Conservation (phyloP, 495 filamentous ascomycete species). For the Hypoxylon lenormandii region DNA sequence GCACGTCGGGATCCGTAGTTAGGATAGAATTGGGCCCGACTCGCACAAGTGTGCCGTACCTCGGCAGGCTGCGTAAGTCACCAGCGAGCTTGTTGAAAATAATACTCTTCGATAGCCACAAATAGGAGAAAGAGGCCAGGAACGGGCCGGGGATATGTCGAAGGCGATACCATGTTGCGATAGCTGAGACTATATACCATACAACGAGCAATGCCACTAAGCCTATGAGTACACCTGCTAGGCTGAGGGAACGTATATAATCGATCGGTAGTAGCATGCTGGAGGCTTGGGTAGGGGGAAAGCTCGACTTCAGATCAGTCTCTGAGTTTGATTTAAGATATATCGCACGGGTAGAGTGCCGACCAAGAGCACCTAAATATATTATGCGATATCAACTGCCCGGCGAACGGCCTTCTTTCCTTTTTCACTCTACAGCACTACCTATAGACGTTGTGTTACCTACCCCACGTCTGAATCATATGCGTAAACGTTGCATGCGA, state of each 20-base stretch:
- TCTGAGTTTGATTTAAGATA: no score
- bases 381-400: no score
- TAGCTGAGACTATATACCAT: slow-evolving; percentile 25
- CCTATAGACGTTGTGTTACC: no score
- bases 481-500: no score
- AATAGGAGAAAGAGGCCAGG: slow-evolving; percentile 39
- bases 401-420: no score
- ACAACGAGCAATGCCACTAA: slow-evolving; percentile 1
- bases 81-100: slow-evolving; percentile 1
- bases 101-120: slow-evolving; percentile 37
- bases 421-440: no score
- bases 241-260: neutral
- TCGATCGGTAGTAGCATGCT: slow-evolving; percentile 4
- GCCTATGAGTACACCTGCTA: neutral
- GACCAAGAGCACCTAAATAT: no score
- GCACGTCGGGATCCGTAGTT: slow-evolving; percentile 45
- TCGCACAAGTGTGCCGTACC: slow-evolving; percentile 34
- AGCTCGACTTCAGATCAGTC: no score
- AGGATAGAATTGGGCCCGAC: slow-evolving; percentile 49
- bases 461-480: no score
- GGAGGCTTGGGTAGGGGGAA: neutral
- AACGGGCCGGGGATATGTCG: slow-evolving; percentile 44
- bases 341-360: no score
- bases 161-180: slow-evolving; percentile 42
- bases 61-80: slow-evolving; percentile 3